A percentile compares a stretch with the other conserved stretches of the same genome.
Conservation (phyloP, 306 rosid genomes). For the Medicago lupulina region DNA sequence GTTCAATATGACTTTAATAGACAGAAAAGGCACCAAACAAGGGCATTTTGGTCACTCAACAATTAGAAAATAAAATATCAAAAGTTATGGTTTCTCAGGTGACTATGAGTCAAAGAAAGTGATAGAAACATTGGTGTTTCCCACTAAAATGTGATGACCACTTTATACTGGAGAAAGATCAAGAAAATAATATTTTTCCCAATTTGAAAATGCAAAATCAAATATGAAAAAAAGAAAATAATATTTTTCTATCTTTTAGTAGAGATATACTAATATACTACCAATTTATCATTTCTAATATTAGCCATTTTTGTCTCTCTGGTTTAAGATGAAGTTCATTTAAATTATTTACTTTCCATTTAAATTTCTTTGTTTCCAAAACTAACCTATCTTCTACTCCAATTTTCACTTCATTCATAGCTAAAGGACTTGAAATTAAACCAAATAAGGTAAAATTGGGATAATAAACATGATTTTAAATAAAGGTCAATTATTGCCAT, state of each 20-base stretch:
- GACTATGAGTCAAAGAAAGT: slow-evolving; percentile 46
- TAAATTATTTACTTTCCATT: background rate
- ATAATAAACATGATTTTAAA: background rate
- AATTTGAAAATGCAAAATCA: background rate
- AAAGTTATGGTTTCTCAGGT: slow-evolving; percentile 45
- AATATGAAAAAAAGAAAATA: background rate
- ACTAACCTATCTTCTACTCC: background rate
- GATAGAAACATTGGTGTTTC: slow-evolving; percentile 57
- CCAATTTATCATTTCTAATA: background rate
- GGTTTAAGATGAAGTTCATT: background rate
- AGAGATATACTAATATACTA: background rate
- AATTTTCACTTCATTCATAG: background rate
- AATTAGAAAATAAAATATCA: slow-evolving; percentile 41
- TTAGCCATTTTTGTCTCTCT: background rate
- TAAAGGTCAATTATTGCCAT: background rate
- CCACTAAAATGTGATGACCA: slow-evolving; percentile 46
- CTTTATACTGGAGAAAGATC: background rate
- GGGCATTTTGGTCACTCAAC: slow-evolving; percentile 52
- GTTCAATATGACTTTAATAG: slow-evolving; percentile 10
- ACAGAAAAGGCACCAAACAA: slow-evolving; percentile 11
- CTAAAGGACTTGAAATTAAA: background rate
- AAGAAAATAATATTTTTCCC: background rate
- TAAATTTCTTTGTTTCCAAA: background rate
- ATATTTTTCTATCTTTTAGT: background rate
- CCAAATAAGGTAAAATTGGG: background rate